Percentiles rank a stretch among this genome's conserved stretches.
These are phyloP conservation scores for Quercus robur DNA, from an alignment of 306 rosid species.

Conservation along the genomic window DNA sequence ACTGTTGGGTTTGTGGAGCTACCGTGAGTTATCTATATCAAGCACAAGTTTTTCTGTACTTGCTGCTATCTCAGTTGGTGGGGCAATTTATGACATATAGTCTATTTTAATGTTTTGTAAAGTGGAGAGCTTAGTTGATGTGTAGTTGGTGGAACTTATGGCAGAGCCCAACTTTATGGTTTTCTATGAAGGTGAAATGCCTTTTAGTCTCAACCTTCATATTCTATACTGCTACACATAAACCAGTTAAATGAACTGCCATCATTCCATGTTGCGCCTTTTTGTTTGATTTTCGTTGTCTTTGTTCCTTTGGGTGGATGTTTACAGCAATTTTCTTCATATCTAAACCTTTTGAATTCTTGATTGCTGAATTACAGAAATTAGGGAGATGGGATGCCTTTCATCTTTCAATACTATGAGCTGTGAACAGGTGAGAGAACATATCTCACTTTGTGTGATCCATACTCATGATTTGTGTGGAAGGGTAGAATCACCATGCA, in stretches of 20 bases:
- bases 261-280: conserved; percentile 5
- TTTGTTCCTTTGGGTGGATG: neutral
- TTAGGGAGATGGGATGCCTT: conserved; percentile 47
- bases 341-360: conserved; percentile 32
- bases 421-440: conserved; percentile 55
- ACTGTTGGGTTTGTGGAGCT: conserved; percentile 33
- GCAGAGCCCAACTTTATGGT: conserved; percentile 27
- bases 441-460: conserved; percentile 30
- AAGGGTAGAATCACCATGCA: conserved; percentile 21
- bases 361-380: conserved; percentile 55
- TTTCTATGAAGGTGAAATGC: conserved; percentile 22
- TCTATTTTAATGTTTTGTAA: conserved; percentile 18
- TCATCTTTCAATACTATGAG: conserved; percentile 45
- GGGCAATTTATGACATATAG: neutral
- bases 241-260: conserved; percentile 1
- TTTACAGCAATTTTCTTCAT: conserved; percentile 16
- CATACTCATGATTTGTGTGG: conserved; percentile 20
- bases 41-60: conserved; percentile 22
- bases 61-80: neutral
- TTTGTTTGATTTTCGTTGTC: conserved; percentile 12
- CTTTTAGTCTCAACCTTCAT: conserved; percentile 13
- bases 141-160: conserved; percentile 35
- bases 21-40: conserved; percentile 30
- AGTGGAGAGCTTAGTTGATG: conserved; percentile 26
- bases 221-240: neutral